phyloP scores from a whole-genome alignment of 2,329 filamentous ascomycete genomes.

The Microcyclospora pomicola region DNA sequence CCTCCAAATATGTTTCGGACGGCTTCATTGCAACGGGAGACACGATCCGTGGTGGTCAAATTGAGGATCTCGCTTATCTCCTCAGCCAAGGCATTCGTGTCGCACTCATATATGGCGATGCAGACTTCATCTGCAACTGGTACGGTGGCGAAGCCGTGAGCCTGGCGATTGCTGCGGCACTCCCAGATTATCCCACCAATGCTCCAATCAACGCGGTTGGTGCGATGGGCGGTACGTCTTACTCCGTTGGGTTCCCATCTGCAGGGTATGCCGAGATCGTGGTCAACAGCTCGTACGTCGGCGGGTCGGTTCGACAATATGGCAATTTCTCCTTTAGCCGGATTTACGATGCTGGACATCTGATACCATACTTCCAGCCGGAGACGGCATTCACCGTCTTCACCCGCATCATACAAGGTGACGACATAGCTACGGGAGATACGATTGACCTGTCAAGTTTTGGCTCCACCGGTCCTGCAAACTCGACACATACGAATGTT shows the following conservation, averaged over 20 bases:
- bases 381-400: constrained; percentile 42
- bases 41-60: constrained; percentile 26
- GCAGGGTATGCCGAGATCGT: constrained; percentile 62
- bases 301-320: constrained; percentile 60
- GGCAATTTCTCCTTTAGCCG: constrained; percentile 48
- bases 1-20: constrained; percentile 24
- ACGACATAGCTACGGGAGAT: constrained; percentile 35
- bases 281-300: constrained; percentile 54
- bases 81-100: constrained; percentile 38
- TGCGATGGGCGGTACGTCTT: constrained; percentile 14
- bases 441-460: constrained; percentile 31
- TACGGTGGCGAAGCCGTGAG: constrained; percentile 64
- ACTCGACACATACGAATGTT: constrained; percentile 44
- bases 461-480: constrained; percentile 43
- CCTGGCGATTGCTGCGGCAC: constrained; percentile 35
- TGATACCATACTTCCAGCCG: constrained; percentile 38
- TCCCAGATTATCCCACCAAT: constrained; percentile 9
- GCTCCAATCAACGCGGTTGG: not conserved
- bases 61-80: constrained; percentile 30
- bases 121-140: constrained; percentile 44
- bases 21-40: constrained; percentile 34
- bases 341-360: constrained; percentile 40
- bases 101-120: constrained; percentile 44
- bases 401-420: constrained; percentile 36
- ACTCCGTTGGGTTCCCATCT: constrained; percentile 42